Percentiles rank a stretch among this genome's conserved stretches.
Conservation (phyloP, 306 rosid genomes). For the Cucumis melo region DNA sequence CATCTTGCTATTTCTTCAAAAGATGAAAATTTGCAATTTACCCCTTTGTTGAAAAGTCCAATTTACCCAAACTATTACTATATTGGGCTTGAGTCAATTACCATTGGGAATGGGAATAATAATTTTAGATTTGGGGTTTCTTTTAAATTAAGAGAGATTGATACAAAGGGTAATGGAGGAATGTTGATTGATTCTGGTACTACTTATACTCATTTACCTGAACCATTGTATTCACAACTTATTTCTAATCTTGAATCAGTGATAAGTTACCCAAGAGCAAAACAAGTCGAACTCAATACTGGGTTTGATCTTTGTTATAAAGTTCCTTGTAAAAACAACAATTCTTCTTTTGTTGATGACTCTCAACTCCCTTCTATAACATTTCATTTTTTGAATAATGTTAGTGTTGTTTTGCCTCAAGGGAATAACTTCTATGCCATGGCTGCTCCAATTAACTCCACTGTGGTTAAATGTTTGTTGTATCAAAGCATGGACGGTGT, state of each 20-base stretch:
- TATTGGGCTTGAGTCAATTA: slow-evolving; percentile 33
- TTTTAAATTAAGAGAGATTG: slow-evolving; percentile 27
- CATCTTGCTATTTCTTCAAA: slow-evolving; percentile 23
- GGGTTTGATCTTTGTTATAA: slow-evolving; percentile 40
- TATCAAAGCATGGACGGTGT: slow-evolving; percentile 32
- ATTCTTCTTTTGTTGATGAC: background rate
- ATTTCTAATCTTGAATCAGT: slow-evolving; percentile 20
- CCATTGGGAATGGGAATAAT: slow-evolving; percentile 9
- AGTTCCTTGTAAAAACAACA: slow-evolving; percentile 16
- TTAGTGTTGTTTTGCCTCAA: slow-evolving; percentile 20
- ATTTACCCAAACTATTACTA: slow-evolving; percentile 34
- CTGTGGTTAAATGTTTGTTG: slow-evolving; percentile 32
- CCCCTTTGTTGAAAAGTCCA: slow-evolving; percentile 37
- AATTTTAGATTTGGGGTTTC: slow-evolving; percentile 10
- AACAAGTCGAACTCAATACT: slow-evolving; percentile 20
- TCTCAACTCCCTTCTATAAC: slow-evolving; percentile 25
- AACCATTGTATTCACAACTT: slow-evolving; percentile 33
- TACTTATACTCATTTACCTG: slow-evolving; percentile 43
- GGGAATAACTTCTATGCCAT: slow-evolving; percentile 38
- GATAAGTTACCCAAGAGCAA: slow-evolving; percentile 30
- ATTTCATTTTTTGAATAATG: slow-evolving; percentile 34
- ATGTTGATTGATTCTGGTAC: slow-evolving; percentile 45
- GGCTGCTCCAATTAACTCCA: slow-evolving; percentile 34
- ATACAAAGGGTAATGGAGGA: slow-evolving; percentile 37
- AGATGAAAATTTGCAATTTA: slow-evolving; percentile 20